Conservation (phyloP, 1,139 yeast genomes). For the Blastobotrys indianensis region DNA sequence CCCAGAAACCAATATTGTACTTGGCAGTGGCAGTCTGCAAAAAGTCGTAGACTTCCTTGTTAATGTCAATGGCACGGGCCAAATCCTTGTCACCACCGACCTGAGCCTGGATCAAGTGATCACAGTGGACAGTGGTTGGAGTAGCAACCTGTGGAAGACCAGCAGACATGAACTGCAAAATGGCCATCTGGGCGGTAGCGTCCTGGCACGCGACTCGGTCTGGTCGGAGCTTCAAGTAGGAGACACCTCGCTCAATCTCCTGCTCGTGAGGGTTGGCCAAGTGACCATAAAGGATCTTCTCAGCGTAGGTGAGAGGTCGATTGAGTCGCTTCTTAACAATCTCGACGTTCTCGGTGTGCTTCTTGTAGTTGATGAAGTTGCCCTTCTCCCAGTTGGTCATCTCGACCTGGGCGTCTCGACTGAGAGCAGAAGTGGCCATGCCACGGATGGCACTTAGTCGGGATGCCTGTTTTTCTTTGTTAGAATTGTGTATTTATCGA, state of each 20-base stretch:
- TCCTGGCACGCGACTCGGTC: constrained; percentile 99
- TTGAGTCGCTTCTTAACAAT: constrained; percentile 81
- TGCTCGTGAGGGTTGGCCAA: constrained; percentile 93
- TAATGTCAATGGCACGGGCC: constrained; percentile 84
- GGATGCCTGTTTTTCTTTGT: constrained; percentile 7
- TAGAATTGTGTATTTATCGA: too few species aligned
- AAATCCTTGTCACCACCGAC: constrained; percentile 89
- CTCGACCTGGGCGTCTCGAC: constrained; percentile 87
- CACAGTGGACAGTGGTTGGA: constrained; percentile 98
- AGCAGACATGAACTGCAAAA: constrained; percentile 96
- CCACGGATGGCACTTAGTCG: constrained; percentile 8
- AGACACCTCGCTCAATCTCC: constrained; percentile 92
- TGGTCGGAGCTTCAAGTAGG: constrained; percentile 95
- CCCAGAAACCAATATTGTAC: constrained; percentile 99
- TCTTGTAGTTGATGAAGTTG: constrained; percentile 53
- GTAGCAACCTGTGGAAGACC: constrained; percentile 92
- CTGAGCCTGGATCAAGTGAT: constrained; percentile 98
- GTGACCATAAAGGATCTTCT: constrained; percentile 93
- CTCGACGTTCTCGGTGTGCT: constrained; percentile 64
- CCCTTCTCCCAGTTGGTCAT: constrained; percentile 85
- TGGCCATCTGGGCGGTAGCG: constrained; percentile 99
- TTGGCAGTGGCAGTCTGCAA: constrained; percentile 91
- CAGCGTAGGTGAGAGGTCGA: constrained; percentile 96
- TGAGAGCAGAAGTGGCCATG: constrained; percentile 47
- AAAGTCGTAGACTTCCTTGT: constrained; percentile 96